Evolutionary conservation across 2,329 filamentous ascomycete genomes (phyloP).

Genomic region (Paecilomyces sp.): DNA sequence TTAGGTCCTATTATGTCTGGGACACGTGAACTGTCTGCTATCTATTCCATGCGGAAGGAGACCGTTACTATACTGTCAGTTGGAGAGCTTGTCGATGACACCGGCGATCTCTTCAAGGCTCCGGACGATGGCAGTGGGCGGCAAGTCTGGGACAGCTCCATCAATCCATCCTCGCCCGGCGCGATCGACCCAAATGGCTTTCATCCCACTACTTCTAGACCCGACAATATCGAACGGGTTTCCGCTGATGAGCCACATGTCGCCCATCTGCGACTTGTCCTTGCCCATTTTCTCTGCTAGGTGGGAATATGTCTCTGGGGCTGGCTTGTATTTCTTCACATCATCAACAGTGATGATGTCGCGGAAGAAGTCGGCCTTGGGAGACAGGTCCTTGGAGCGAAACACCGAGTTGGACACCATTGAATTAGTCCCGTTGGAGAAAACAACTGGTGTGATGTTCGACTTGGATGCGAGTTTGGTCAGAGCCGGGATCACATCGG

Average conservation of each 20-base stretch:
- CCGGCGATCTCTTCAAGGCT: conserved; percentile 53
- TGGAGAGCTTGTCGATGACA: conserved; percentile 17
- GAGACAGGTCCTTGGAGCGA: conserved; percentile 49
- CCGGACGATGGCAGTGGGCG: conserved; percentile 48
- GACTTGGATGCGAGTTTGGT: conserved; percentile 35
- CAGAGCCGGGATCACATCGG: conserved; percentile 54
- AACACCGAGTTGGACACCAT: conserved; percentile 58
- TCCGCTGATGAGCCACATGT: conserved; percentile 62
- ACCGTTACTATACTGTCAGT: neutral
- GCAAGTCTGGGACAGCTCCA: conserved; percentile 42
- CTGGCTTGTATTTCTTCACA: conserved; percentile 57
- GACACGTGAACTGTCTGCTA: neutral
- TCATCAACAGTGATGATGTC: conserved; percentile 57
- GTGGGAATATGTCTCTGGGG: conserved; percentile 54
- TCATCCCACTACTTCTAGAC: conserved; percentile 54
- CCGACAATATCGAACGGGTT: conserved; percentile 70
- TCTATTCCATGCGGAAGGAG: neutral
- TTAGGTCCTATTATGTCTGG: neutral
- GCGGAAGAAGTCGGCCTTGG: conserved; percentile 43
- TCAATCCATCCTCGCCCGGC: conserved; percentile 59
- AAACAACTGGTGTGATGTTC: conserved; percentile 52
- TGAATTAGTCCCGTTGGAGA: conserved; percentile 60
- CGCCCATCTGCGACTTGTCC: conserved; percentile 32
- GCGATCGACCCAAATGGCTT: conserved; percentile 62
- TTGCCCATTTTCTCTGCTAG: conserved; percentile 47